Conservation (phyloP, 169 alveolate species). For the Plasmodium yoelii region DNA sequence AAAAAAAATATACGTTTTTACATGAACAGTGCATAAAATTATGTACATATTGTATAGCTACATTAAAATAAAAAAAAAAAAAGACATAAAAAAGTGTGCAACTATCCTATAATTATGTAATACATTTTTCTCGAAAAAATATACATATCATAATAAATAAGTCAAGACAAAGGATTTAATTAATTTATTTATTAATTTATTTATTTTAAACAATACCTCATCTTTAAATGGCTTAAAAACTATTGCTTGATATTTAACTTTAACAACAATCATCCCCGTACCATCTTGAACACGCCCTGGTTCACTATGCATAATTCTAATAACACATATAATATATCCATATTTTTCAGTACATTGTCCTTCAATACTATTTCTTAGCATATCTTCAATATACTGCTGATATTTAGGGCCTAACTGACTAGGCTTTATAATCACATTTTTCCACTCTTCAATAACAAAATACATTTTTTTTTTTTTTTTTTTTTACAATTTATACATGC, state of each 20-base stretch:
- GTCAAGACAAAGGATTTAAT: too few relatives aligned
- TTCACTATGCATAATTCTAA: conserved; percentile 90
- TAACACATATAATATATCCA: conserved; percentile 92
- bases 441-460: conserved; percentile 93
- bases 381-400: conserved; percentile 89
- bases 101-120: too few relatives aligned
- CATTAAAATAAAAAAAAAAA: background rate
- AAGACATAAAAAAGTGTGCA: too few relatives aligned
- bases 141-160: too few relatives aligned
- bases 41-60: background rate
- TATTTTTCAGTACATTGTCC: conserved; percentile 88
- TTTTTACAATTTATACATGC: background rate
- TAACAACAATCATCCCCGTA: conserved; percentile 93
- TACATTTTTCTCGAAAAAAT: too few relatives aligned
- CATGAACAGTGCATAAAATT: background rate
- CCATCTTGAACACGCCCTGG: conserved; percentile 95
- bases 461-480: conserved; percentile 81
- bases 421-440: conserved; percentile 90
- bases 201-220: conserved; percentile 83
- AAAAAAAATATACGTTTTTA: background rate
- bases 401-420: conserved; percentile 93
- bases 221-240: conserved; percentile 92
- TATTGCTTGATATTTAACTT: conserved; percentile 92
- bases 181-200: too few relatives aligned
- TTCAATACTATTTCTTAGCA: conserved; percentile 91